Base-by-base conservation (phyloP, 805 yeast genomes). In the Metschnikowia peoriensis region DNA sequence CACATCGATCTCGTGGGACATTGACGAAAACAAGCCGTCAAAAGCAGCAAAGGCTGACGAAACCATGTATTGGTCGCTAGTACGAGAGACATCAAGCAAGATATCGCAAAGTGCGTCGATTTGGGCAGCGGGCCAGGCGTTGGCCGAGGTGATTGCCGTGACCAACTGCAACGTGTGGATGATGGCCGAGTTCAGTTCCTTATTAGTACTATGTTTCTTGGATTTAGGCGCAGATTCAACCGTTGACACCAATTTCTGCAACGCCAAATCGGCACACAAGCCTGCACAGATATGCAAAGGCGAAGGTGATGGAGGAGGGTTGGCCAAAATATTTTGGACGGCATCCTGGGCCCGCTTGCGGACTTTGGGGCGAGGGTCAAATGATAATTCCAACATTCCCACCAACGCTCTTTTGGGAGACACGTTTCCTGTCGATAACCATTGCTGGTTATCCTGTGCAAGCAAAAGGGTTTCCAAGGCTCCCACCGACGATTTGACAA, bases 341-440 rank as follows among this genome's bases (percentile, higher is more conserved):
- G 97, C 88, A 52, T 94, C 99, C 62, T 85, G 87, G 1, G 98
- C 96, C 75, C 97, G 86, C 80, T 88, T 89, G 68, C 99, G 83
- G 11, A 94, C 96, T 63, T 94, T 94, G 38, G 99, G 99, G 66
- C 98, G 82, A 44, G 88, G 86, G 69, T 94, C 97, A 41, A 89
- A 71, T 0, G 93, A 82, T 55, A 90, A 77, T 66, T 88, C 90
- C 53, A 92, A 70, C 53, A 92, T 70, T 44, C 93, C 96, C 39
- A 80, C 78, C 53, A 91, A 71, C 41, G 94, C 97, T 76, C 96
- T 82, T 64, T 80, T 82, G 47, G 97, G 96, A n/a, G 88, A 81
- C 39, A 83, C 79, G 76, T 75, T 56, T 69, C 80, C 69, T 70
- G 70, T 53, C 66, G 81, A 54, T 69, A 65, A 34, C 99, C 99